Evolutionary conservation across 208 protist species (phyloP), one percentile per base, ranked within the genome.

Genomic region (Crithidia fasciculata): DNA sequence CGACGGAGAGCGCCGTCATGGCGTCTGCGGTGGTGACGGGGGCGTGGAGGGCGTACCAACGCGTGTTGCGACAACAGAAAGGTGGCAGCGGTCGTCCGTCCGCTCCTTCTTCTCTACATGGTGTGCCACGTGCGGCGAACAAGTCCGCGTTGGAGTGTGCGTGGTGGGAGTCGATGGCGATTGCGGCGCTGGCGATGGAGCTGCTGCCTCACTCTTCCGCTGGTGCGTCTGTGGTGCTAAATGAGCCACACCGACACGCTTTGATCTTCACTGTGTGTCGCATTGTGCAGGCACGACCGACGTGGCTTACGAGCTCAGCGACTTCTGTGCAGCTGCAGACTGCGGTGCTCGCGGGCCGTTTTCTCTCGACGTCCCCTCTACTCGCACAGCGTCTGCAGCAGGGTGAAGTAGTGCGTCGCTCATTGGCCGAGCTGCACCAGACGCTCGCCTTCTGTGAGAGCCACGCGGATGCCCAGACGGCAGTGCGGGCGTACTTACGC

Each of bases 21-120:
- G 68, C 74, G 3, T 44, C 53, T n/a, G 74, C 74, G 36, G 65
- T 75, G 6, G 75, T 87, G 40, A 55, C 61, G 18, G 79, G 76
- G 13, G 62, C 75, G 44, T 69, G 66, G 63, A 69, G 55, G 28
- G 41, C 50, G n/a, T 82, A 71, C 50, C 67, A 78, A 53, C 77
- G 77, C 4, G 61, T 28, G 36, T 40, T 60, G 75, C 50, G 55
- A 40, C 15, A 59, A 41, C 55, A 59, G 55, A 15, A 59, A 49
- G 45, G 28, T 28, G 28, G 28, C 28, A 0, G 28, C 28, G 28
- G 28, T 28, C 0, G 2, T 49, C 45, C 9, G 9, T 49, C 45
- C 45, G 0, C 45, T 13, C 12, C 45, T 49, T 49, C 45, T 49
- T 49, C 45, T 49, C 12, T 49, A 15, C 45, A 49, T 2, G 28